These are phyloP conservation scores for Hypomontagnella monticulosa DNA, from an alignment of 495 filamentous ascomycete species.

Conservation along the genomic window DNA sequence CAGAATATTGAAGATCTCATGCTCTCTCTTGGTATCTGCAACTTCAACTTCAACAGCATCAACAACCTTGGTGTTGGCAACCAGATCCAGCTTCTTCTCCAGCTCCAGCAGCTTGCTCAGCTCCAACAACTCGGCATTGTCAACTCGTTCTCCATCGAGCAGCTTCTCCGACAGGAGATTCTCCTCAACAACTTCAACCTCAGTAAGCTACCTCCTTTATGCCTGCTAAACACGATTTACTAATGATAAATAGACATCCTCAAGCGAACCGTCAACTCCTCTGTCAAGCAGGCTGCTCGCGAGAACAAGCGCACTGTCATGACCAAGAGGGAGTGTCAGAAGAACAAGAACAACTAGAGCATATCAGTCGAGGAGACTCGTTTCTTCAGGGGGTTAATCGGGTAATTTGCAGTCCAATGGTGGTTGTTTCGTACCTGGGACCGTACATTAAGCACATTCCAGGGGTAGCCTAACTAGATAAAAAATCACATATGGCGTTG, in stretches of 20 bases:
- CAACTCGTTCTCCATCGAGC: constrained; percentile 45
- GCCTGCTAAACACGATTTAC: background rate
- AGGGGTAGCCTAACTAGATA: no score
- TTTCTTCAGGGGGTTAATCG: background rate
- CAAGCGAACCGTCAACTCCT: constrained; percentile 50
- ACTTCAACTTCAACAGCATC: constrained; percentile 46
- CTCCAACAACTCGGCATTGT: constrained; percentile 54
- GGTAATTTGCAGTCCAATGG: no score
- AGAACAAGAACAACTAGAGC: constrained; percentile 8
- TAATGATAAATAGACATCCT: constrained; percentile 43
- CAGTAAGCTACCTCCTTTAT: constrained; percentile 24
- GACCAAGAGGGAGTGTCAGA: constrained; percentile 33
- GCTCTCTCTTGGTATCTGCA: constrained; percentile 50
- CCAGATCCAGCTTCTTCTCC: constrained; percentile 53
- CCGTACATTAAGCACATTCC: no score
- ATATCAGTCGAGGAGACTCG: background rate
- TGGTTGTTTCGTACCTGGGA: no score
- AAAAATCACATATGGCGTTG: no score
- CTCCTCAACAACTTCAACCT: constrained; percentile 50
- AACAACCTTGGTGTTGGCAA: constrained; percentile 45
- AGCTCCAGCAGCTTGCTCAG: constrained; percentile 54
- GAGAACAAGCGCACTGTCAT: constrained; percentile 35
- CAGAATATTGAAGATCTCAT: constrained; percentile 48
- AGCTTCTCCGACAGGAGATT: constrained; percentile 50
- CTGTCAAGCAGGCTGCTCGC: constrained; percentile 41